Evolutionary conservation across 2,329 filamentous ascomycete species (phyloP), one percentile per base, ranked within the genome.

Genomic region (Fusarium sp.): DNA sequence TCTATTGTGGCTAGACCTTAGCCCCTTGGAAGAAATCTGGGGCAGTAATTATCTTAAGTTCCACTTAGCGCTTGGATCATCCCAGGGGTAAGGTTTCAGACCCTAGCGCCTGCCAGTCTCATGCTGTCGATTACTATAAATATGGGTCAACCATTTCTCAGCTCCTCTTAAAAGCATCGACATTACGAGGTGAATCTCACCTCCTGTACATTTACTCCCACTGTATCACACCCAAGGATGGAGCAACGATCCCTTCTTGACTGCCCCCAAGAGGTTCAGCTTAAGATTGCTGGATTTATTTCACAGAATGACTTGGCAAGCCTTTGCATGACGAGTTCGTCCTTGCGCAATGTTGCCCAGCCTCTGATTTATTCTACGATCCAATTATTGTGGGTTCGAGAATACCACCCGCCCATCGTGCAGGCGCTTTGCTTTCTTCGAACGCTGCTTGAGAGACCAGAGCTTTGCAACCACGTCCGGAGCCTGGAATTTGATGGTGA

Each of bases 371-470:
- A 44, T 13, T 56, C 26, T 7, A 7, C 26, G 8, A 8, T 52
- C 20, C 39, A 44, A 15, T 24, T 44, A 17, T 8, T n/a, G 1
- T 56, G 53, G 53, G 7, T 3, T 0, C 30, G 46, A 6, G 6
- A 15, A 4, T 51, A 15, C 1, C 6, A 51, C 17, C 14, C 46
- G 3, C 53, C 53, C 1, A 19, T 52, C 14, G 17, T 19, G 2
- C 17, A 22, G 20, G 9, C 15, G 5, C 28, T 56, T 1, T 15
- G 33, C 1, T 7, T 56, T 4, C 7, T 35, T 2, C 46, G 61
- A 19, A 65, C 35, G 7, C 14, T 65, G 1, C 43, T 62, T 2
- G 15, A 24, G 14, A 53, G 17, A 4, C 47, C 51, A 2, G 22
- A 53, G 2, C n/a, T 65, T 1, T 19, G 35, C 37, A 8, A 10